Evolutionary conservation across 306 rosid genomes (phyloP), one percentile per base, ranked within the genome.

Genomic region (Castanospermum australe): DNA sequence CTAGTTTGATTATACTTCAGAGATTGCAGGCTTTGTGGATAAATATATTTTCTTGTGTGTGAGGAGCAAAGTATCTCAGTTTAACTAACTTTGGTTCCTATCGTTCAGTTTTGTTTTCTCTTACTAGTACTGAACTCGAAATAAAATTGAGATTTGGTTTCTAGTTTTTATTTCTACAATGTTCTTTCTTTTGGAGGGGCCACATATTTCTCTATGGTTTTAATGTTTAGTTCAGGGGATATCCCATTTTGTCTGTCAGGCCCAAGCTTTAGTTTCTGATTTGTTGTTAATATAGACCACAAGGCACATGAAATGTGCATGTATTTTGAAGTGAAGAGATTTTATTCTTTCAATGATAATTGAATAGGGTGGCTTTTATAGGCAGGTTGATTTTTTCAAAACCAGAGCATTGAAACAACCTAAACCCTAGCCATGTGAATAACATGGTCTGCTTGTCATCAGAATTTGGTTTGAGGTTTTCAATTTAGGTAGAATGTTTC

Each of bases 41-140:
- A n/a, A n/a, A n/a, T n/a, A n/a, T n/a, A n/a, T n/a, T n/a, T n/a
- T n/a, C n/a, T n/a, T 61, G 4, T 36, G 24, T 44, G 32, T 18
- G 45, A 66, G 63, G 45, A 54, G 51, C 10, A 21, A 73, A 79
- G 33, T 63, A 51, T 79, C 1, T 51, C 21, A n/a, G 78, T 74
- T 39, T 33, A 32, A 13, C 30, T 9, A 32, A n/a, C 18, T 35
- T n/a, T 69, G 44, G 47, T 28, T 10, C n/a, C 39, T 77, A 56
- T 22, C 6, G 59, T 62, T 71, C 54, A 11, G 47, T 38, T 73
- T 32, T 35, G 52, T 24, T 36, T 73, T 72, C 39, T 10, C 38
- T 9, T 14, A 15, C 18, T 28, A 10, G 45, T 25, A 36, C 32
- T 18, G 28, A 56, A 15, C 71, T 39, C 30, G 21, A 57, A 35